These are phyloP conservation scores for Escovopsis sp. DNA, from an alignment of 2,329 filamentous ascomycete genomes.

Conservation along the genomic window DNA sequence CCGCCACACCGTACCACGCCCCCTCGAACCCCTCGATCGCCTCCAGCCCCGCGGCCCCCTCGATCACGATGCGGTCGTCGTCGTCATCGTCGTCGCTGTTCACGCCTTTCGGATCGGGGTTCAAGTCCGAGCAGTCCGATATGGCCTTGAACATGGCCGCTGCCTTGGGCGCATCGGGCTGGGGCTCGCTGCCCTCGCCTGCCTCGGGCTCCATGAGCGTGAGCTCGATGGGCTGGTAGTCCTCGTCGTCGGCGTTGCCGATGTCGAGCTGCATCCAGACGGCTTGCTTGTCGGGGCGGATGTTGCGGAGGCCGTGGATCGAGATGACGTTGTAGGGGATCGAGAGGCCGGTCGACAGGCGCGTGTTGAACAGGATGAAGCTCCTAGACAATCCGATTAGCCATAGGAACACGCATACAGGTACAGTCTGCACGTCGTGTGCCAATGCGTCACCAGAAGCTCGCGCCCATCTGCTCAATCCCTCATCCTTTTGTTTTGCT, in stretches of 20 bases:
- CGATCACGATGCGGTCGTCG: constrained; percentile 40
- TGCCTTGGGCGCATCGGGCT: constrained; percentile 10
- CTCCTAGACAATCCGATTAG: constrained; percentile 10
- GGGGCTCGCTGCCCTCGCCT: constrained; percentile 22
- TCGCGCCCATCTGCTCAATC: too few species aligned
- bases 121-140: constrained; percentile 58
- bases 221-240: constrained; percentile 50
- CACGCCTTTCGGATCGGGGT: constrained; percentile 51
- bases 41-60: constrained; percentile 32
- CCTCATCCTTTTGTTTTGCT: too few species aligned
- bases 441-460: too few species aligned
- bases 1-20: constrained; percentile 31
- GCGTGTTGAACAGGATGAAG: constrained; percentile 48
- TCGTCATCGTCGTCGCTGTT: constrained; percentile 42
- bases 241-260: constrained; percentile 45
- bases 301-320: constrained; percentile 57
- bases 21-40: constrained; percentile 41
- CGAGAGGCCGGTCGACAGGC: constrained; percentile 42
- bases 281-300: constrained; percentile 28
- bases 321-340: constrained; percentile 63
- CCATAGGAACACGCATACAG: too few species aligned
- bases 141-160: constrained; percentile 49
- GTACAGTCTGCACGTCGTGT: too few species aligned
- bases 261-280: constrained; percentile 57
- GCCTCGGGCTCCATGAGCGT: constrained; percentile 32